phyloP scores from a whole-genome alignment of 805 yeast genomes.

The Hanseniaspora clermontiae region DNA sequence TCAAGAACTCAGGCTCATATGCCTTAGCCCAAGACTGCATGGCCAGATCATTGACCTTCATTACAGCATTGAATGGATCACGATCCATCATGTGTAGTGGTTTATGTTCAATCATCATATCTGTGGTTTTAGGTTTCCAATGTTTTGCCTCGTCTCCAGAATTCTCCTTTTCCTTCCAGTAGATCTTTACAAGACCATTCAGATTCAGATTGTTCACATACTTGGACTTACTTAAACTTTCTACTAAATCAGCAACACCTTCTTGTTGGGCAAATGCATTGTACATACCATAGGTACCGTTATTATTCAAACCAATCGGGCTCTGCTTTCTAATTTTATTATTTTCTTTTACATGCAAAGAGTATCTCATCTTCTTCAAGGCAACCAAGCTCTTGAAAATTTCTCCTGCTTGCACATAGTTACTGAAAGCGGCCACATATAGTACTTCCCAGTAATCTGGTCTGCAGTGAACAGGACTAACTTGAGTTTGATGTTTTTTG shows the following conservation, averaged over 20 bases:
- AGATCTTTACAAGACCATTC: slow-evolving; percentile 34
- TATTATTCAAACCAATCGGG: slow-evolving; percentile 40
- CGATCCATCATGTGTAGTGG: slow-evolving; percentile 39
- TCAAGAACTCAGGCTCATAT: slow-evolving; percentile 1
- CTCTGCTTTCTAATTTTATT: slow-evolving; percentile 57
- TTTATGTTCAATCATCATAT: neutral
- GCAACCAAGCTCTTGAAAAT: slow-evolving; percentile 65
- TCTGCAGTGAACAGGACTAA: slow-evolving; percentile 60
- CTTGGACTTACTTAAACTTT: slow-evolving; percentile 21
- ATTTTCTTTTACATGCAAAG: slow-evolving; percentile 45
- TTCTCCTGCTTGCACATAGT: slow-evolving; percentile 51
- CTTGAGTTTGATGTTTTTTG: slow-evolving; percentile 78
- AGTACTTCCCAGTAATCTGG: slow-evolving; percentile 82
- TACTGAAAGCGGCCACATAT: slow-evolving; percentile 63
- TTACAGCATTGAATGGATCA: slow-evolving; percentile 48
- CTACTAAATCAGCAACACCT: slow-evolving; percentile 67
- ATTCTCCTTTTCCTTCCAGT: slow-evolving; percentile 84
- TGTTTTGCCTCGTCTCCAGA: slow-evolving; percentile 56
- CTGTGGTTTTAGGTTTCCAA: slow-evolving; percentile 45
- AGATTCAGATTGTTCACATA: slow-evolving; percentile 44
- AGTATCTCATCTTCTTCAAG: slow-evolving; percentile 62
- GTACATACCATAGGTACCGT: slow-evolving; percentile 78
- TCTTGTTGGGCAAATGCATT: slow-evolving; percentile 86
- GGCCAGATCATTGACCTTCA: slow-evolving; percentile 36
- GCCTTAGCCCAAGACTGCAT: slow-evolving; percentile 12